Conservation (phyloP, 2,329 filamentous ascomycete species). For the Lachnellula arida region DNA sequence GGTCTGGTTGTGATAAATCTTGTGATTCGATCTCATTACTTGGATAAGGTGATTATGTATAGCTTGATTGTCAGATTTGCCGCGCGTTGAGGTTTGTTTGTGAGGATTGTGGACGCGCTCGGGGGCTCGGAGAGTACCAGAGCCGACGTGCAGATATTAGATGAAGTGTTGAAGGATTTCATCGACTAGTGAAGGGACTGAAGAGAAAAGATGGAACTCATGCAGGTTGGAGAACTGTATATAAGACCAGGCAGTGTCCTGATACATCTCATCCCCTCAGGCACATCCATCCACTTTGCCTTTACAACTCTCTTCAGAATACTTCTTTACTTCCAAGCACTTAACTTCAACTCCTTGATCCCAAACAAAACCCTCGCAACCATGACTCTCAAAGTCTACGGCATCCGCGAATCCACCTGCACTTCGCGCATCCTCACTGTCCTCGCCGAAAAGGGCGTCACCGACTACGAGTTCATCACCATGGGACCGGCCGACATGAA, state of each 20-base stretch:
- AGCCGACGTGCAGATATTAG: too few relatives aligned
- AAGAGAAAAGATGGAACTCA: background rate
- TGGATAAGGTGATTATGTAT: too few relatives aligned
- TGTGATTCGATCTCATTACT: too few relatives aligned
- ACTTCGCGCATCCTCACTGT: conserved; percentile 26
- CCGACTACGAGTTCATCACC: conserved; percentile 24
- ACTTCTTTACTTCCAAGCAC: too few relatives aligned
- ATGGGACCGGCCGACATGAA: conserved; percentile 29
- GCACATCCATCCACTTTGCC: background rate
- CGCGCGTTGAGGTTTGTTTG: too few relatives aligned
- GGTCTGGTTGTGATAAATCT: too few relatives aligned
- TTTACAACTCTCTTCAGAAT: background rate
- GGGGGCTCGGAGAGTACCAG: too few relatives aligned
- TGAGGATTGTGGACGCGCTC: too few relatives aligned
- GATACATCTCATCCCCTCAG: background rate
- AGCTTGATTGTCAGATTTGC: too few relatives aligned
- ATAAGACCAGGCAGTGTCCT: background rate
- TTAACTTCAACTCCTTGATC: too few relatives aligned
- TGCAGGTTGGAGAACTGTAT: background rate
- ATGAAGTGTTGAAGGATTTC: too few relatives aligned
- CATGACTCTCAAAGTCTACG: conserved; percentile 34
- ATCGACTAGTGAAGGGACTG: background rate
- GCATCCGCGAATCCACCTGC: conserved; percentile 26
- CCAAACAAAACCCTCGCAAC: background rate
- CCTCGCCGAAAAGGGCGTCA: conserved; percentile 30